Base-by-base conservation (phyloP, 139 green algal genomes). In the Chlorella vulgaris region DNA sequence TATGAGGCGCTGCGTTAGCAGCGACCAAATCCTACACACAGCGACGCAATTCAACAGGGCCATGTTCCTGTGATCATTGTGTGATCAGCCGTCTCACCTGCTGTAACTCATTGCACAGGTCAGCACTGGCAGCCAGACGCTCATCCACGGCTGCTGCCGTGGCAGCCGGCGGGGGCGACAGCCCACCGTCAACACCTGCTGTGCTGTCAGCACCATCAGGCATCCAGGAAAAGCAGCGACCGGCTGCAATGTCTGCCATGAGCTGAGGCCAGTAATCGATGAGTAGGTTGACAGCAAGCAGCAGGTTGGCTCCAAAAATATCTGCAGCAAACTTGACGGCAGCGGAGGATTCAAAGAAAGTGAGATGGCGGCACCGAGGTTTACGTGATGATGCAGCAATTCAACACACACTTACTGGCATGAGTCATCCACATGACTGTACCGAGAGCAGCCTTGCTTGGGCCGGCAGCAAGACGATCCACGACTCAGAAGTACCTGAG, bases 181-280 rank as follows among this genome's bases (percentile, higher is more conserved):
- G 36, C 15, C 10, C 62, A 2, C 28, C 31, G 4, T 38, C 26
- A 7, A 4, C 3, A 28, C 60, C 60, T 39, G 60, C 29, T 24
- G 6, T n/a, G 6, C n/a, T 35, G 31, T 31, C 62, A 31, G n/a
- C n/a, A n/a, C n/a, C 39, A 5, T n/a, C 31, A 28, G 62, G 29
- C 62, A 71, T 33, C 65, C 65, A 71, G 1, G 65, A 43, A 22
- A 71, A 71, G 65, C 65, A 71, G 65, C 65, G 65, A 15, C 65
- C 65, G 13, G 33, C 35, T 21, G 21, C 31, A 33, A 71, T 33
- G 36, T 71, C 65, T 5, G 65, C 33, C 65, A 71, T 50, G 28
- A 71, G 36, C 13, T 71, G 65, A 2, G 36, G 13, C 65, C 35
- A 51, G 35, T 47, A 22, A 13, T 71, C 65, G 0, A 50, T 71